Base-by-base conservation (phyloP, 768 basidiomycete species). In the Mycena maculata region DNA sequence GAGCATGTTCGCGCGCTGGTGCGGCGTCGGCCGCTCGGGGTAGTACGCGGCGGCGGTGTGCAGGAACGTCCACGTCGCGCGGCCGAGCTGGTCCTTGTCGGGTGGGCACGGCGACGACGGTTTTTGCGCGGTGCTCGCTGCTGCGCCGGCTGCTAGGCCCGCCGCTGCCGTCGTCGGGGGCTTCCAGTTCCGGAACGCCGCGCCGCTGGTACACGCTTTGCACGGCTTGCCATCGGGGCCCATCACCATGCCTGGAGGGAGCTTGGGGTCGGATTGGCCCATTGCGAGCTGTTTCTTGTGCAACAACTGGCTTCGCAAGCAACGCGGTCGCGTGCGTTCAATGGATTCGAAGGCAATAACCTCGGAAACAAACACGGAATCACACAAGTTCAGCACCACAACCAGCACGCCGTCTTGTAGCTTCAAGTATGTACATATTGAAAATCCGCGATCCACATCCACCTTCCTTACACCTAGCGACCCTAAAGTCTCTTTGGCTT, bases 21-120 rank as follows among this genome's bases (percentile, higher is more conserved):
- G 80, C 1, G 89, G 83, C 0, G 90, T 88, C 1, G 97, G 94
- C 18, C 81, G 79, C n/a, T 91, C 88, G 28, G 97, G 96, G 80
- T 96, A 99, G 79, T 98, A 98, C 23, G 97, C 95, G 0, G 96
- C 96, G 7, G 97, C 92, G 11, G 95, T 91, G 75, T 98, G 97
- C 33, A 99, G 84, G 86, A 99, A 99, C 18, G 95, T 92, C 97
- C 97, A 98, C 2, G 97, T 97, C 48, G 96, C 92, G 53, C 90
- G 89, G 2, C 97, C 97, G 53, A 99, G 90, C 64, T 89, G 85
- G 75, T 96, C 94, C 48, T 91, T 90, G 78, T 98, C 96, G 0
- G 96, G 90, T 15, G 97, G 97, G 75, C 97, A 99, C 61, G 92
- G 83, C 6, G 82, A 80, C 2, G 87, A 87, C 23, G 85, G 88